Evolutionary conservation across 208 protist genomes (phyloP).

Genomic region (Leishmania arabica): DNA sequence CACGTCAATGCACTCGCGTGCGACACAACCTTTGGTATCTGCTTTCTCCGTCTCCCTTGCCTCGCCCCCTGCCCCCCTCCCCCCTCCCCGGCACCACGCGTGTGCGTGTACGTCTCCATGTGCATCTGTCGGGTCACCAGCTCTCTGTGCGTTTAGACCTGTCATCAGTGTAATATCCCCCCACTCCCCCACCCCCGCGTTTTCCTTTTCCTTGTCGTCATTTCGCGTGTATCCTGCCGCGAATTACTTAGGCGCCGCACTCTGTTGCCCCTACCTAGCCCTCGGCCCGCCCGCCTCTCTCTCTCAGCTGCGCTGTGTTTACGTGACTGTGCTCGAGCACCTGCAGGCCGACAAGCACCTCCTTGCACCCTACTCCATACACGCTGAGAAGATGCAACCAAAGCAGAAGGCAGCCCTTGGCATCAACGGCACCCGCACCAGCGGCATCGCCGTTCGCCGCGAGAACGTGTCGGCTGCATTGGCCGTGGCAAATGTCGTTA

Average conservation of each 20-base stretch:
- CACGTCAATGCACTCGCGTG: background rate
- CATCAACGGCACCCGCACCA: conserved; percentile 95
- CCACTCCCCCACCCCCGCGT: background rate
- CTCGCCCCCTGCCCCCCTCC: background rate
- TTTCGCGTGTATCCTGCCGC: background rate
- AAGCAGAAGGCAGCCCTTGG: conserved; percentile 88
- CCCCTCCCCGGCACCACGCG: background rate
- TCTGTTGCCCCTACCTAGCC: background rate
- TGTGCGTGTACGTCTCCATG: background rate
- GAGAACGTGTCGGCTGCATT: conserved; percentile 98
- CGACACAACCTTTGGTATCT: background rate
- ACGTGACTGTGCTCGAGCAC: background rate
- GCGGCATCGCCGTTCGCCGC: conserved; percentile 95
- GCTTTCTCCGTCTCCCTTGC: background rate
- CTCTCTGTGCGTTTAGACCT: background rate
- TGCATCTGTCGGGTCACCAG: background rate
- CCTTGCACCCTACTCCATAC: conserved; percentile 4
- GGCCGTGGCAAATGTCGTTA: conserved; percentile 99
- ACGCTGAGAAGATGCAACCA: conserved; percentile 63
- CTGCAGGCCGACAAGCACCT: background rate
- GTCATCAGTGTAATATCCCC: too few relatives aligned
- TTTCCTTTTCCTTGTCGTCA: background rate
- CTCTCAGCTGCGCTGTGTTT: background rate
- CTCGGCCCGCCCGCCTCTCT: background rate
- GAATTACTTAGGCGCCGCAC: background rate